Base-by-base conservation (phyloP, 768 basidiomycete genomes). In the Epithele typhae region DNA sequence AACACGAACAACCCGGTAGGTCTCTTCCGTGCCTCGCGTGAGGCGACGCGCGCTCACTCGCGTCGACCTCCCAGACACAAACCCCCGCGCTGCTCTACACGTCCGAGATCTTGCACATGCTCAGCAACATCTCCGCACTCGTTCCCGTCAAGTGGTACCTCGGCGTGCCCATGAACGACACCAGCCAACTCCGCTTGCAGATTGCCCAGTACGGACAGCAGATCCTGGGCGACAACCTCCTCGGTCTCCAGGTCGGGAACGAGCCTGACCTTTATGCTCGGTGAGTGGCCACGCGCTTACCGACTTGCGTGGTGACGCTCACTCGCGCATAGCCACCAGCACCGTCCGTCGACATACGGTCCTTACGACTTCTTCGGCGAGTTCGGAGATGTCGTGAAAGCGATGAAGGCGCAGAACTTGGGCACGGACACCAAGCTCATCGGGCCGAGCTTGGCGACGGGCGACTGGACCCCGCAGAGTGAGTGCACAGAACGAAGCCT, bases 161-260 rank as follows among this genome's bases (percentile, higher is more conserved):
- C 33, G 70, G 70, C 56, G 43, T 64, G 18, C 63, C 63, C 5
- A 49, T 64, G 37, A 59, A 61, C 50, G 60, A 63, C 45, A 52
- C 54, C n/a, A 25, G 53, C 6, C 55, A 66, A 39, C 49, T 64
- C 6, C 56, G 58, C 2, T 58, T 71, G 2, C 57, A 55, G 1
- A 69, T 72, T 5, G 75, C 71, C 3, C 62, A 68, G 35, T 63
- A 66, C 21, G 70, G 71, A 2, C 69, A 77, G 48, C 38, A 59
- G 24, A 68, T 75, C 27, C 60, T 79, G 5, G 73, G 75, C 11
- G 57, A 62, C 23, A 63, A 67, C 45, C 60, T 79, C 21, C 51
- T 72, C n/a, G 77, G 74, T 6, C 53, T 76, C 27, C 75, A 75
- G 49, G 59, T 75, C 10, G 76, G 73, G 5, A 89, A 91, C 62